Conservation (phyloP, 140 eudicot genomes). For the Anethum foeniculum region DNA sequence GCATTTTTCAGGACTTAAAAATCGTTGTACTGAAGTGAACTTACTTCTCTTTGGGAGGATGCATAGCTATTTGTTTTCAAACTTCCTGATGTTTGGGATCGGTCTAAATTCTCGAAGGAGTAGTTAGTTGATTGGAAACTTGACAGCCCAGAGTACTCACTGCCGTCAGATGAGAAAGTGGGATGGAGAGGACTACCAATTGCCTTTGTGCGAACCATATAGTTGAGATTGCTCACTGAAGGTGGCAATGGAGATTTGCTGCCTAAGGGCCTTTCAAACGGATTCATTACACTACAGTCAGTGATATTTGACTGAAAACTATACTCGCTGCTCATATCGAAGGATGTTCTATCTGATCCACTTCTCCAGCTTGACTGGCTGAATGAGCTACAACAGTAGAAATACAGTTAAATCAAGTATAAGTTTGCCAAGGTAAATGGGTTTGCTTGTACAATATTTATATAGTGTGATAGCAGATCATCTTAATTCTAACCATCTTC, state of each 20-base stretch:
- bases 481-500: neutral
- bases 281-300: slow-evolving; percentile 9
- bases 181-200: slow-evolving; percentile 10
- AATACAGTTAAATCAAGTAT: neutral
- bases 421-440: neutral
- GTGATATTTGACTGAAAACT: slow-evolving; percentile 6
- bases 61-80: slow-evolving; percentile 21
- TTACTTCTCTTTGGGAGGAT: slow-evolving; percentile 34
- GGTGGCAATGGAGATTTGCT: slow-evolving; percentile 12
- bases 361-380: slow-evolving; percentile 28
- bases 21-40: slow-evolving; percentile 12
- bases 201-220: slow-evolving; percentile 14
- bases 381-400: slow-evolving; percentile 5
- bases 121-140: slow-evolving; percentile 26
- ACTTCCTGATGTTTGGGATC: slow-evolving; percentile 21
- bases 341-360: slow-evolving; percentile 21
- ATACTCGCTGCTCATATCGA: slow-evolving; percentile 20
- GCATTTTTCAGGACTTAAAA: neutral
- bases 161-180: slow-evolving; percentile 2
- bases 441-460: neutral
- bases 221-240: slow-evolving; percentile 10
- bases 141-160: slow-evolving; percentile 21
- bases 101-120: slow-evolving; percentile 28
- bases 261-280: neutral
- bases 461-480: neutral